These are phyloP conservation scores for Marasmius sp. DNA, from an alignment of 1,284 basidiomycete species.

Conservation along the genomic window DNA sequence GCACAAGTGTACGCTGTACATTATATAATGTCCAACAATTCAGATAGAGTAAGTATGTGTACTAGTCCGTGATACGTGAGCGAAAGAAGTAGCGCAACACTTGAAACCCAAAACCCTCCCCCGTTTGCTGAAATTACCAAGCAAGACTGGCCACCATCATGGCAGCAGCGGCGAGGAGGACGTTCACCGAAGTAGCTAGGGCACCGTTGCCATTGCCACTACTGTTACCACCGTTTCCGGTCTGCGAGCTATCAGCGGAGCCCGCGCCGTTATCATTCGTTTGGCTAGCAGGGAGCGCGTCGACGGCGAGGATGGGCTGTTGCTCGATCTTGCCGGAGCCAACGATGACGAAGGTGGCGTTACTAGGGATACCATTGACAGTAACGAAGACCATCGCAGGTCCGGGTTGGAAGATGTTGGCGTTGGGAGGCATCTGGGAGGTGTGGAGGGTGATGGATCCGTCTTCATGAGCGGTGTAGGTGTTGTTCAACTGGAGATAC, in stretches of 20 bases:
- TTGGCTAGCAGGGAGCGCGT: constrained; percentile 27
- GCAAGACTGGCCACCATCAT: background rate
- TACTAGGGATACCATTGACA: constrained; percentile 70
- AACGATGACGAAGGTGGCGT: constrained; percentile 63
- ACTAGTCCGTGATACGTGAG: background rate
- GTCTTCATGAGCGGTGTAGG: constrained; percentile 57
- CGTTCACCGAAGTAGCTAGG: background rate
- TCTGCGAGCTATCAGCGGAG: constrained; percentile 2
- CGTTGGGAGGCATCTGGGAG: constrained; percentile 68
- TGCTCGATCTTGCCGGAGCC: constrained; percentile 65
- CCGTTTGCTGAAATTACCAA: background rate
- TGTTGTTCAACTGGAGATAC: constrained; percentile 45
- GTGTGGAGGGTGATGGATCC: constrained; percentile 66
- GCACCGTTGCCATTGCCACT: background rate
- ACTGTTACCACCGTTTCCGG: constrained; percentile 14
- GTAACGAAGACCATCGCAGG: constrained; percentile 73
- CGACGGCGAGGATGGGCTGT: constrained; percentile 38
- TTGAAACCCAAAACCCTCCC: too few relatives aligned
- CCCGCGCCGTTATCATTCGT: constrained; percentile 6
- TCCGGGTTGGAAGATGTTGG: constrained; percentile 73
- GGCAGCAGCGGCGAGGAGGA: background rate
- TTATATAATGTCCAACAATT: too few relatives aligned
- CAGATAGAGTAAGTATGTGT: background rate
- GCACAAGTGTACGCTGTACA: too few relatives aligned
- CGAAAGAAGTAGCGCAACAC: too few relatives aligned